Evolutionary conservation across 495 filamentous ascomycete genomes (phyloP).

Genomic region (Neurospora discreta): DNA sequence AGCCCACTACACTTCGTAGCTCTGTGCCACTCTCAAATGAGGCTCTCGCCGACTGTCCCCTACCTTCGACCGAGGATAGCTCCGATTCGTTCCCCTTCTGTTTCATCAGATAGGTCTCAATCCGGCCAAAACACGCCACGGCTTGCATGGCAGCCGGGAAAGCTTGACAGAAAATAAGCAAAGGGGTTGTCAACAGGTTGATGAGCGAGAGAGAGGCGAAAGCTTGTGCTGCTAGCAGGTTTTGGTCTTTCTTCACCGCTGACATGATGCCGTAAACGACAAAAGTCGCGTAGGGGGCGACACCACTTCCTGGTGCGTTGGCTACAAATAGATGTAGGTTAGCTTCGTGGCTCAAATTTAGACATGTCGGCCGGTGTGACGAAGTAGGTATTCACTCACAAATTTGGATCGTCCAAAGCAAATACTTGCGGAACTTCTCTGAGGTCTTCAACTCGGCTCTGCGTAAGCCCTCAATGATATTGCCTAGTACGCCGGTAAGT

Average conservation of each 20-base stretch:
- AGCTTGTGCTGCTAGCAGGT: constrained; percentile 34
- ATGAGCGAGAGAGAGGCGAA: constrained; percentile 50
- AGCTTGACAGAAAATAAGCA: constrained; percentile 41
- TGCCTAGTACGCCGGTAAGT: constrained; percentile 11
- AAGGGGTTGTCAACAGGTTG: constrained; percentile 41
- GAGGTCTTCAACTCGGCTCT: constrained; percentile 45
- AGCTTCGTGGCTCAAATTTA: background rate
- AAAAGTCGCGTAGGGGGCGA: constrained; percentile 21
- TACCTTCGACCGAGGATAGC: background rate
- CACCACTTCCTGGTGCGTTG: constrained; percentile 27
- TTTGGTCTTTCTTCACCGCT: constrained; percentile 8
- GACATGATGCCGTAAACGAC: constrained; percentile 18
- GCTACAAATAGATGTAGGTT: background rate
- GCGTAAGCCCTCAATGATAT: constrained; percentile 35
- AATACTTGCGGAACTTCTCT: constrained; percentile 39
- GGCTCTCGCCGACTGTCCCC: background rate
- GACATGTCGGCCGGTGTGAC: background rate
- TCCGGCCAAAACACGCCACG: constrained; percentile 45
- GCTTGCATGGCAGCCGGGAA: constrained; percentile 41
- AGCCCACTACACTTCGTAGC: background rate
- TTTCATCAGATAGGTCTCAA: constrained; percentile 32
- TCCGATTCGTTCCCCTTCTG: background rate
- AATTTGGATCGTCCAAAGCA: constrained; percentile 14
- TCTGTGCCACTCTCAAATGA: background rate
- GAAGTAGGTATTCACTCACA: constrained; percentile 1